Evolutionary conservation across 495 filamentous ascomycete species (phyloP).

Genomic region (Thozetella sp.): DNA sequence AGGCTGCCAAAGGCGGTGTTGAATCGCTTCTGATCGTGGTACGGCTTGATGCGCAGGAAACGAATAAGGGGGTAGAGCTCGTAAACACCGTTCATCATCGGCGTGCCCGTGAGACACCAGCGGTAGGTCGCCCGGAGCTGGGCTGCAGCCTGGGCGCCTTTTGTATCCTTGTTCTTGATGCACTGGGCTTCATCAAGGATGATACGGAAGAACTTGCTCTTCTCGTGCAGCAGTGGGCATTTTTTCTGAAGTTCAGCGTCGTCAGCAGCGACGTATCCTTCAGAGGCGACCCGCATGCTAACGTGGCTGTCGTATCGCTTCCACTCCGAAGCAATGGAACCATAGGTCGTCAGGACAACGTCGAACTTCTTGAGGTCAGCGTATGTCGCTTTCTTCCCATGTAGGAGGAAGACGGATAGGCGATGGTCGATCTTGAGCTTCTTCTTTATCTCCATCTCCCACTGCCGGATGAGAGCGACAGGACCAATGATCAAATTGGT

Average conservation of each 20-base stretch:
- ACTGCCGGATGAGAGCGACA: conserved; percentile 85
- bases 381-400: conserved; percentile 61
- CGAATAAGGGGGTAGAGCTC: conserved; percentile 83
- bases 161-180: conserved; percentile 84
- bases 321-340: conserved; percentile 72
- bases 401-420: conserved; percentile 69
- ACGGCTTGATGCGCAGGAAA: conserved; percentile 85
- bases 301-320: conserved; percentile 41
- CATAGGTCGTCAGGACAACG: conserved; percentile 89
- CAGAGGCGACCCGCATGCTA: conserved; percentile 12
- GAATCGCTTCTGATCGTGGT: conserved; percentile 64
- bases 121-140: conserved; percentile 65
- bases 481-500: conserved; percentile 89
- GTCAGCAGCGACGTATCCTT: conserved; percentile 9
- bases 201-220: conserved; percentile 76
- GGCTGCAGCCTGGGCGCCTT: conserved; percentile 63
- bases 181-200: conserved; percentile 94
- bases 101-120: conserved; percentile 90
- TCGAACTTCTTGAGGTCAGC: conserved; percentile 69
- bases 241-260: conserved; percentile 27
- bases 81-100: conserved; percentile 87
- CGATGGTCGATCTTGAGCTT: conserved; percentile 63
- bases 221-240: conserved; percentile 65
- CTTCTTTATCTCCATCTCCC: conserved; percentile 79
- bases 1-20: conserved; percentile 33